phyloP scores from a whole-genome alignment of 129 eudicot genomes.

The Silybum marianum region DNA sequence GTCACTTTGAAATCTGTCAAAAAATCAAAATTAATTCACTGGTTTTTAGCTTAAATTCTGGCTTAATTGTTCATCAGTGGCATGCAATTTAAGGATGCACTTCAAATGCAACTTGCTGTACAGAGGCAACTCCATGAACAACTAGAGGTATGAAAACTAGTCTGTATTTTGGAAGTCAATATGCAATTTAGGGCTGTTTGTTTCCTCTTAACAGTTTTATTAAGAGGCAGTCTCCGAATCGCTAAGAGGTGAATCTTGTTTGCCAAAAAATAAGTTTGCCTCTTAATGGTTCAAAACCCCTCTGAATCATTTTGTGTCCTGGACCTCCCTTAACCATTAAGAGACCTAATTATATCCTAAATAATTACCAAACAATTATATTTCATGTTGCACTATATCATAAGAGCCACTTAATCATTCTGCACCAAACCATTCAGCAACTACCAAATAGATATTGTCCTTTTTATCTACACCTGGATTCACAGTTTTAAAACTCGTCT shows the following conservation, averaged over 20 bases:
- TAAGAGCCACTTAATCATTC: not conserved
- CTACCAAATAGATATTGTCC: not conserved
- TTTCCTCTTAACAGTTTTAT: no score
- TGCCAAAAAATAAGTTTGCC: no score
- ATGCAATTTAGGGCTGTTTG: no score
- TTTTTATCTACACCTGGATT: no score
- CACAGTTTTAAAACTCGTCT: not conserved
- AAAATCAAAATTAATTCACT: not conserved
- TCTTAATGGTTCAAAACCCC: no score
- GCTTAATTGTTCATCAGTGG: slow-evolving; percentile 41
- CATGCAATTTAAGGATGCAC: slow-evolving; percentile 67
- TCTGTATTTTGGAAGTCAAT: not conserved
- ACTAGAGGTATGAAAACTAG: slow-evolving; percentile 56
- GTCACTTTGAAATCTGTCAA: not conserved
- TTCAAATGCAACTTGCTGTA: slow-evolving; percentile 82
- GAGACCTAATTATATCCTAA: no score
- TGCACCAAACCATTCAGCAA: not conserved
- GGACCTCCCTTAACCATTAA: no score
- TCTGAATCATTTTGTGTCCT: no score
- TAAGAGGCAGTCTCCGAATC: no score
- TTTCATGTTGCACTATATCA: no score
- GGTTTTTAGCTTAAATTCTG: not conserved
- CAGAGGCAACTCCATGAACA: slow-evolving; percentile 87
- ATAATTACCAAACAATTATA: no score
- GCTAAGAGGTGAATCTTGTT: no score